These are phyloP conservation scores for Phytophthora rubi DNA, from an alignment of 352 stramenopile species.

Conservation along the genomic window DNA sequence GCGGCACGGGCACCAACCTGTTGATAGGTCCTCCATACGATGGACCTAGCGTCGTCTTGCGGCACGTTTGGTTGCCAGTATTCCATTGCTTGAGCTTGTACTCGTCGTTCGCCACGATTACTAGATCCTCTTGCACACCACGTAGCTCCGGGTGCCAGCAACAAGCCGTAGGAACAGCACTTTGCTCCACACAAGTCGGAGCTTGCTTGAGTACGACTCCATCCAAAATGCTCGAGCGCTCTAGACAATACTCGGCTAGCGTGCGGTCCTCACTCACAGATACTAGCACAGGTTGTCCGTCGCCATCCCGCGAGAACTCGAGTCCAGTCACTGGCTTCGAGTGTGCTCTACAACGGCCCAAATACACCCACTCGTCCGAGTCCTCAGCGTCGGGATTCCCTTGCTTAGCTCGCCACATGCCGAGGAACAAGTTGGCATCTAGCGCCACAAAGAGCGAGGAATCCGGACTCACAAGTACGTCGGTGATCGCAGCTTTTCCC, in stretches of 20 bases:
- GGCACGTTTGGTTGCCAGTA: slow-evolving; percentile 90
- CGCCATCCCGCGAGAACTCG: slow-evolving; percentile 81
- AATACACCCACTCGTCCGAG: slow-evolving; percentile 78
- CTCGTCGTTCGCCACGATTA: slow-evolving; percentile 91
- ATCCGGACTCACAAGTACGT: slow-evolving; percentile 79
- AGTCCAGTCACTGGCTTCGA: slow-evolving; percentile 87
- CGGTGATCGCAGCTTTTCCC: slow-evolving; percentile 75
- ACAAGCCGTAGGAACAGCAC: slow-evolving; percentile 84
- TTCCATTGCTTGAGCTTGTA: slow-evolving; percentile 96
- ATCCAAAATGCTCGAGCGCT: slow-evolving; percentile 80
- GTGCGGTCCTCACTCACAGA: slow-evolving; percentile 88
- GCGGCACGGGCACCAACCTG: slow-evolving; percentile 67
- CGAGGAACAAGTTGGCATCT: slow-evolving; percentile 77
- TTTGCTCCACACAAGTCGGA: slow-evolving; percentile 85
- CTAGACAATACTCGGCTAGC: slow-evolving; percentile 91
- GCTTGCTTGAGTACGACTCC: slow-evolving; percentile 83
- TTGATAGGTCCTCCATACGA: slow-evolving; percentile 92
- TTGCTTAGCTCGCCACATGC: slow-evolving; percentile 75
- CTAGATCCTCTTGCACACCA: slow-evolving; percentile 85
- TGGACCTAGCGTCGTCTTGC: slow-evolving; percentile 90
- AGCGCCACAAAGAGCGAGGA: slow-evolving; percentile 78
- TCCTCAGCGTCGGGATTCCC: slow-evolving; percentile 15
- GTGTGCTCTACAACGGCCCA: slow-evolving; percentile 82
- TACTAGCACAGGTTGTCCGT: slow-evolving; percentile 82
- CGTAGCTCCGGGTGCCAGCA: slow-evolving; percentile 90